Conservation (phyloP, 768 basidiomycete genomes). For the Leccinum sublutescens region DNA sequence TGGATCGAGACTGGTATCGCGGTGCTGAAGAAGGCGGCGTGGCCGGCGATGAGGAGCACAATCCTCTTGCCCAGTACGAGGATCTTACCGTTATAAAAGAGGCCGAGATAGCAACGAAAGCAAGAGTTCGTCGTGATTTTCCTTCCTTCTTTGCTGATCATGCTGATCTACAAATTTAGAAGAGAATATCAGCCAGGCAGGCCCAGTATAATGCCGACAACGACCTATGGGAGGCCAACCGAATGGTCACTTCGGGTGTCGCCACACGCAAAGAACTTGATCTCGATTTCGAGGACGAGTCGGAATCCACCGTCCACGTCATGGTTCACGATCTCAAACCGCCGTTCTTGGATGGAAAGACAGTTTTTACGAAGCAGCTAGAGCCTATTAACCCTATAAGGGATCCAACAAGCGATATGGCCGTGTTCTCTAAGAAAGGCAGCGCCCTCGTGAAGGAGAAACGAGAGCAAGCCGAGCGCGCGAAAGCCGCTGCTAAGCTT, state of each 20-base stretch:
- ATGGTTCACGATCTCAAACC: slow-evolving; percentile 97
- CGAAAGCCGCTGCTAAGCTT: slow-evolving; percentile 94
- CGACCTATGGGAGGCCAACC: slow-evolving; percentile 97
- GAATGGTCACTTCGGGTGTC: slow-evolving; percentile 95
- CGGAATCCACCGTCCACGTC: slow-evolving; percentile 94
- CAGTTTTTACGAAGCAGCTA: slow-evolving; percentile 93
- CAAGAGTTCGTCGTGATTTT: slow-evolving; percentile 49
- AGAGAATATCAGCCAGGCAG: slow-evolving; percentile 89
- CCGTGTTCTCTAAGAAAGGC: slow-evolving; percentile 96
- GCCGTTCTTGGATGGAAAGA: slow-evolving; percentile 95
- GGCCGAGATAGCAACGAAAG: slow-evolving; percentile 73
- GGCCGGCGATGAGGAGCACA: slow-evolving; percentile 88
- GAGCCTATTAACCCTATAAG: slow-evolving; percentile 97
- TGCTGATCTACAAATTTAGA: slow-evolving; percentile 42
- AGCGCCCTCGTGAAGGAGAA: slow-evolving; percentile 92
- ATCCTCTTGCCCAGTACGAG: slow-evolving; percentile 91
- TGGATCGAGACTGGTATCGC: slow-evolving; percentile 97
- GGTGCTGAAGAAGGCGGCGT: slow-evolving; percentile 85
- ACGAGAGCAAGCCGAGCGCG: slow-evolving; percentile 92
- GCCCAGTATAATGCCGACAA: slow-evolving; percentile 99
- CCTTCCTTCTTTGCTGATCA: not conserved
- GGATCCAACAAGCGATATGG: slow-evolving; percentile 92
- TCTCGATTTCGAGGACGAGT: slow-evolving; percentile 94
- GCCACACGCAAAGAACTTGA: slow-evolving; percentile 85
- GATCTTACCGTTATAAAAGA: slow-evolving; percentile 70